These are phyloP conservation scores for Agrocybe chaxingu DNA, from an alignment of 768 basidiomycete genomes.

Conservation along the genomic window DNA sequence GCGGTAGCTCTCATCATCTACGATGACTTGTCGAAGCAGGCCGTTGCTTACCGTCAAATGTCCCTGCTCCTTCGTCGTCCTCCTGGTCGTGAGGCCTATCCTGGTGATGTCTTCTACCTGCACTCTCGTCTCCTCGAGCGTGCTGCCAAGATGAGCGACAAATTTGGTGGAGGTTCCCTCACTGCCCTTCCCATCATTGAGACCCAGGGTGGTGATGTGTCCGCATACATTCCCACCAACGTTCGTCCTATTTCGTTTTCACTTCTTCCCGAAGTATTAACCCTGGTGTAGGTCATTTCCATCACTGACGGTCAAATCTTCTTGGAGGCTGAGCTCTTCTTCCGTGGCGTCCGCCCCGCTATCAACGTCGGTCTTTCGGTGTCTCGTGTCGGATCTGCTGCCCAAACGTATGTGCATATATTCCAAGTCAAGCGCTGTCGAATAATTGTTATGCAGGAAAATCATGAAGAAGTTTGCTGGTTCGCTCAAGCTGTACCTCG, in stretches of 20 bases:
- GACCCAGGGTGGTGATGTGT: conserved; percentile 99
- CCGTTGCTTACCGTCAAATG: conserved; percentile 99
- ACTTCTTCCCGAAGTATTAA: conserved; percentile 1
- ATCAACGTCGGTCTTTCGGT: conserved; percentile 99
- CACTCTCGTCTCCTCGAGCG: conserved; percentile 99
- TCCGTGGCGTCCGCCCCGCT: conserved; percentile 99
- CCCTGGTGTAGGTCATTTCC: conserved; percentile 79
- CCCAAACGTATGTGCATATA: conserved; percentile 81
- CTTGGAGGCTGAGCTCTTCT: conserved; percentile 99
- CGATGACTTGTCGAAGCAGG: conserved; percentile 99
- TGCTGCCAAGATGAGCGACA: conserved; percentile 99
- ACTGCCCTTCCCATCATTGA: conserved; percentile 99
- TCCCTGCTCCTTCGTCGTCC: conserved; percentile 99
- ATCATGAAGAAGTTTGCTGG: conserved; percentile 99
- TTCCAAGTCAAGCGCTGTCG: background rate
- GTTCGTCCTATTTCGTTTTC: conserved; percentile 35
- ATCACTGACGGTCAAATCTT: conserved; percentile 99
- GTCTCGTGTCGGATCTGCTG: conserved; percentile 99
- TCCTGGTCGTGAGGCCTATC: conserved; percentile 99
- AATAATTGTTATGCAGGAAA: conserved; percentile 47
- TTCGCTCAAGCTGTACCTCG: conserved; percentile 99
- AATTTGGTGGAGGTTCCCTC: conserved; percentile 97
- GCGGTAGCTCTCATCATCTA: conserved; percentile 89
- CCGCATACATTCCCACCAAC: conserved; percentile 96
- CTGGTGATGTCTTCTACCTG: conserved; percentile 99